Evolutionary conservation across 2,329 filamentous ascomycete genomes (phyloP), one percentile per base, ranked within the genome.

Genomic region (Apiospora kogelbergensis): DNA sequence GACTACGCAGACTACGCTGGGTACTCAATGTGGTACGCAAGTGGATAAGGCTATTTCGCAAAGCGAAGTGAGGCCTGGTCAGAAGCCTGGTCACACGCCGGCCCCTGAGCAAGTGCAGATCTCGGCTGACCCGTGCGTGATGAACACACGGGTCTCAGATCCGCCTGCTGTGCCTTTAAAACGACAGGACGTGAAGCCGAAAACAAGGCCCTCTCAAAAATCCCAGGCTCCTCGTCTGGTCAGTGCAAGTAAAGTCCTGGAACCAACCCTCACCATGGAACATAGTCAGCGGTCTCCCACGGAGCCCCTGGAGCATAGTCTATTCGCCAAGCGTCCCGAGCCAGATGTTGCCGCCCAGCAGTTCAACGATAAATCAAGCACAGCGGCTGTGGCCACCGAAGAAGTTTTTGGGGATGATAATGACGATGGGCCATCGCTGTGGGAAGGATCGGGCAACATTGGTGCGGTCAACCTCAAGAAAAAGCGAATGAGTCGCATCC

Each of bases 401-500:
- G 63, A 65, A 30, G 37, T 41, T 26, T 68, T 63, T 57, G 69
- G 65, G 24, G 66, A 68, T 24, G 70, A 71, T 30, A 48, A 64
- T 17, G 68, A 71, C 24, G 72, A 74, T 15, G 72, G 68, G 20
- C 73, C 72, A 17, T 73, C 72, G 9, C 74, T 75, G 33, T 77
- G 75, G 70, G 79, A 75, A 71, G 77, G 71, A 17, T 74, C 72
- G 53, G 75, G 73, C 45, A 76, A 70, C 57, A 75, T 73, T 63
- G 76, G 69, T 48, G 73, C 72, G 66, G 71, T 74, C 63, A 77
- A 73, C 67, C 74, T 75, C 57, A 74, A 68, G 66, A 78, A 69
- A 66, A 77, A 76, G 67, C 74, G 73, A 66, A 73, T 72, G 74
- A 75, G 68, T 68, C 78, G 72, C 66, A 77, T 73, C 69, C 73